These are phyloP conservation scores for Talaromyces sp. DNA, from an alignment of 2,329 filamentous ascomycete genomes.

Conservation along the genomic window DNA sequence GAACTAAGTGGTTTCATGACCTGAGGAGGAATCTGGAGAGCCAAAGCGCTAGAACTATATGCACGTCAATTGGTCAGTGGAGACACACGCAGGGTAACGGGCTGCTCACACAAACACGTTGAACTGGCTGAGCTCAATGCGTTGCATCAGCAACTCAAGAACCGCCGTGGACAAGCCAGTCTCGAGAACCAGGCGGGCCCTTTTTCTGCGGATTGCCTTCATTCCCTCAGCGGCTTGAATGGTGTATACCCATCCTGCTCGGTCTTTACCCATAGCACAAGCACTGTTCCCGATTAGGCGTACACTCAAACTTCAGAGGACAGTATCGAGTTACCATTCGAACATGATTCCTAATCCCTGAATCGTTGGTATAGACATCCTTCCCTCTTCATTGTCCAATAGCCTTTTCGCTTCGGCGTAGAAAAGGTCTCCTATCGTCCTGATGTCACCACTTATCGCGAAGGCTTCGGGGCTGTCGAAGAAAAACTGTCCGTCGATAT, in stretches of 20 bases:
- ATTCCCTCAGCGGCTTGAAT: constrained; percentile 21
- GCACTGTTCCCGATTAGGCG: constrained; percentile 10
- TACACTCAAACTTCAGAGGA: not conserved
- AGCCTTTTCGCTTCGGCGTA: constrained; percentile 35
- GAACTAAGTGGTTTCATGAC: constrained; percentile 18
- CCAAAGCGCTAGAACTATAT: constrained; percentile 9
- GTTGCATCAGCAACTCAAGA: constrained; percentile 22
- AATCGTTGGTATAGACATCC: constrained; percentile 32
- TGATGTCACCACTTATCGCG: constrained; percentile 26
- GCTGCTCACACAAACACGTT: constrained; percentile 11
- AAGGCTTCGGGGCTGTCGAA: constrained; percentile 35
- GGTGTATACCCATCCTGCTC: constrained; percentile 29
- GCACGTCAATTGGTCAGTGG: not conserved
- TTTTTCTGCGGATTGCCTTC: constrained; percentile 20
- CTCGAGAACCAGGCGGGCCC: constrained; percentile 20
- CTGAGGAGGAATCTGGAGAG: constrained; percentile 11
- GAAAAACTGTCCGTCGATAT: constrained; percentile 27
- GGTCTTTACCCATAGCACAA: constrained; percentile 30
- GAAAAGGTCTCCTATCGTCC: constrained; percentile 34
- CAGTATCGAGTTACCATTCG: constrained; percentile 7
- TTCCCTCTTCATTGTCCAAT: constrained; percentile 36
- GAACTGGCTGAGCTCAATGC: constrained; percentile 22
- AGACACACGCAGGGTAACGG: not conserved
- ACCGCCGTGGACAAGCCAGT: constrained; percentile 11
- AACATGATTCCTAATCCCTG: constrained; percentile 31